A percentile compares a stretch with the other conserved stretches of the same genome.
Conservation (phyloP, 2,329 filamentous ascomycete species). For the Fusarium equiseti region DNA sequence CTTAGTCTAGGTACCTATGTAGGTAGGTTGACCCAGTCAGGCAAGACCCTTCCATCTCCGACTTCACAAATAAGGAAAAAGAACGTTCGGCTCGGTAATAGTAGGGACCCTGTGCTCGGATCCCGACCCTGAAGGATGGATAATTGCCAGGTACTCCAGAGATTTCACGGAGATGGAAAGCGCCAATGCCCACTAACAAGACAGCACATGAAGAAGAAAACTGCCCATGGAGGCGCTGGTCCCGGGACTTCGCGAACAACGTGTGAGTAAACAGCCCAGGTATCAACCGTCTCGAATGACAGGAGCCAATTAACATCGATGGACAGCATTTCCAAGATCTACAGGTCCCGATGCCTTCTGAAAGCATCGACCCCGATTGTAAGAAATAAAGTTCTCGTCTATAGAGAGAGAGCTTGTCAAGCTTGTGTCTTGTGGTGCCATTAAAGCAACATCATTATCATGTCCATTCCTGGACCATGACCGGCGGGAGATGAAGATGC, state of each 20-base stretch:
- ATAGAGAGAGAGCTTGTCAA: background rate
- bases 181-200: conserved; percentile 36
- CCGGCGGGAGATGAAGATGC: background rate
- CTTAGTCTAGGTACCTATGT: background rate
- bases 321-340: conserved; percentile 28
- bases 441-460: conserved; percentile 8
- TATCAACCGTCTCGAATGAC: conserved; percentile 30
- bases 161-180: conserved; percentile 38
- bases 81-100: conserved; percentile 21
- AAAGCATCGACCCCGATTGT: conserved; percentile 6
- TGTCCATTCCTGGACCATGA: background rate
- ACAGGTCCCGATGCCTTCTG: conserved; percentile 18
- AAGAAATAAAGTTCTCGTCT: conserved; percentile 9
- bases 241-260: conserved; percentile 46
- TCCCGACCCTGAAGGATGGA: conserved; percentile 17
- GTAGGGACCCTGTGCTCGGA: conserved; percentile 18
- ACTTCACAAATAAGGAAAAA: conserved; percentile 10
- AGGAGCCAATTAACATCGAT: conserved; percentile 17
- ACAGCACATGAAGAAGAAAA: conserved; percentile 44
- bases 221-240: conserved; percentile 46
- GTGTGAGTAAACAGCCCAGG: conserved; percentile 40
- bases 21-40: background rate
- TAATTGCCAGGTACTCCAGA: conserved; percentile 34
- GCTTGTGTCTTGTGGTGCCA: conserved; percentile 29
- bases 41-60: conserved; percentile 2